These are phyloP conservation scores for Penicillium freii DNA, from an alignment of 2,329 filamentous ascomycete genomes.

Conservation along the genomic window DNA sequence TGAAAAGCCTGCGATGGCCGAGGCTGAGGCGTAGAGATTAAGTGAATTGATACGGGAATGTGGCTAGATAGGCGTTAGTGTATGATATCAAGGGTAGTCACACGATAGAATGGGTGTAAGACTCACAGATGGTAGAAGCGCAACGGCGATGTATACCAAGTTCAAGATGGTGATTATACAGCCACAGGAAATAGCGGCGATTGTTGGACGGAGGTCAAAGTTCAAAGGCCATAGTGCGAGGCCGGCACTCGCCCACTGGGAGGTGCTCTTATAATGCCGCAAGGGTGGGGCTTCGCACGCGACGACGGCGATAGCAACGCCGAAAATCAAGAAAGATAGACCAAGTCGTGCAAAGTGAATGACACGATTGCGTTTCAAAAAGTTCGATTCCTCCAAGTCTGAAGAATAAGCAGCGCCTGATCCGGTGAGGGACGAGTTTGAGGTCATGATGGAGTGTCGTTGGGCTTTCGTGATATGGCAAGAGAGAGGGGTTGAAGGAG, in stretches of 20 bases:
- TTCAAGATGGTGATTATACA: conserved; percentile 36
- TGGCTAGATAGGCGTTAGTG: conserved; percentile 27
- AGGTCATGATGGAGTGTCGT: conserved; percentile 26
- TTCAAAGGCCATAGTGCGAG: conserved; percentile 45
- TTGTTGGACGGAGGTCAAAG: conserved; percentile 42
- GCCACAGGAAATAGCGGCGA: conserved; percentile 38
- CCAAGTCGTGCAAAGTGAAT: conserved; percentile 37
- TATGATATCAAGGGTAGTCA: background rate
- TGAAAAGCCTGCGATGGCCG: conserved; percentile 38
- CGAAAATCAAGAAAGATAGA: conserved; percentile 35
- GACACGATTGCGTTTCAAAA: conserved; percentile 33
- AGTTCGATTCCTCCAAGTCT: conserved; percentile 38
- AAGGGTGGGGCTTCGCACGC: conserved; percentile 41
- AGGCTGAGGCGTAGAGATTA: conserved; percentile 34
- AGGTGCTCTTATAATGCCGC: conserved; percentile 40
- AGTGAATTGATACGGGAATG: conserved; percentile 36
- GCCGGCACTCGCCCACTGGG: conserved; percentile 32
- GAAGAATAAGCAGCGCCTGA: conserved; percentile 34
- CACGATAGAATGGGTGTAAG: background rate
- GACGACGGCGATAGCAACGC: conserved; percentile 31
- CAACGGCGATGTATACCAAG: conserved; percentile 32
- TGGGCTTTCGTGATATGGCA: background rate
- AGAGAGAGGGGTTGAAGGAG: conserved; percentile 1
- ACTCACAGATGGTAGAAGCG: conserved; percentile 40
- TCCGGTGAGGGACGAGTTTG: conserved; percentile 27